Percentiles rank a stretch among this genome's conserved stretches.
Evolutionary conservation across 1,284 basidiomycete genomes (phyloP).

Genomic region (Trichosporon ovoides): DNA sequence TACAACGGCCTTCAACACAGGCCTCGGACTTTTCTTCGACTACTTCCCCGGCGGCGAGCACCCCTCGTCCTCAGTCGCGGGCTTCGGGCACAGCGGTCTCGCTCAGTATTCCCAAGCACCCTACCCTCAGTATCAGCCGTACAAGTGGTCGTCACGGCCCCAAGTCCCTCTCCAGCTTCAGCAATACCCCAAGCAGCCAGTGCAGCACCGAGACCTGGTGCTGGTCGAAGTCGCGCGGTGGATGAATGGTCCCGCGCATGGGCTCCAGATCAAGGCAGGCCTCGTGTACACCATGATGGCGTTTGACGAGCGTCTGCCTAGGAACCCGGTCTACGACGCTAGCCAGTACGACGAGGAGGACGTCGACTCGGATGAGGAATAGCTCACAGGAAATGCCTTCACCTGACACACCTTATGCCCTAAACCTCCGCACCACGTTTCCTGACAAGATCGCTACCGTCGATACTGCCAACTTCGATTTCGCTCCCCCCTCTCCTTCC

Average conservation of each 20-base stretch:
- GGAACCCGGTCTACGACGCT: neutral
- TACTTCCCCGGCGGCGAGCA: neutral
- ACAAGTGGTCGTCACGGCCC: neutral
- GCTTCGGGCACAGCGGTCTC: neutral
- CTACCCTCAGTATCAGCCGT: no score
- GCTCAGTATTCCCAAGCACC: neutral
- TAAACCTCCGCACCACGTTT: no score
- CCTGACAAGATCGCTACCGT: no score
- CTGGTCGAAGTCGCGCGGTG: neutral
- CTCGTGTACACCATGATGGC: slow-evolving; percentile 1
- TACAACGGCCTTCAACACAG: neutral
- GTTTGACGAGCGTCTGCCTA: neutral
- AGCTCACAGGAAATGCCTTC: neutral
- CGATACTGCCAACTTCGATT: no score
- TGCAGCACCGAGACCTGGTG: neutral
- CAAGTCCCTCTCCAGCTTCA: neutral
- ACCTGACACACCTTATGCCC: no score
- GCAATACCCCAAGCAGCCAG: neutral
- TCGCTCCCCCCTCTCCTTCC: neutral
- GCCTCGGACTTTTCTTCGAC: neutral
- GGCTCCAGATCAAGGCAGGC: neutral
- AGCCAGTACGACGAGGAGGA: neutral
- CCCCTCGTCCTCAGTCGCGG: neutral
- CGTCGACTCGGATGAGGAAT: neutral
- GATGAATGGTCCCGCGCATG: neutral